Conservation (phyloP, 2,329 filamentous ascomycete species). For the Simplicillium sp. region DNA sequence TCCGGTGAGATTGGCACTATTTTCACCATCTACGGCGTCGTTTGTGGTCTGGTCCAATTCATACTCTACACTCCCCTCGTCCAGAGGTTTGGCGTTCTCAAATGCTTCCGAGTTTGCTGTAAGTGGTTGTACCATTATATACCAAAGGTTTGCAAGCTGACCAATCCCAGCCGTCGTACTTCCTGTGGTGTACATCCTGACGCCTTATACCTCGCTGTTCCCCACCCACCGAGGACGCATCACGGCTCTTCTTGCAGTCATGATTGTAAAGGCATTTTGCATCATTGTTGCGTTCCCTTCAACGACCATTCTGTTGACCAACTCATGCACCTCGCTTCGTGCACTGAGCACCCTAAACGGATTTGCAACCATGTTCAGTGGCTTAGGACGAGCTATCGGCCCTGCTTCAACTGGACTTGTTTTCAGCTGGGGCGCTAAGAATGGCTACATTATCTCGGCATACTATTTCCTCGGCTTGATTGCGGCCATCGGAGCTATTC, state of each 20-base stretch:
- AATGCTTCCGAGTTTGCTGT: conserved; percentile 59
- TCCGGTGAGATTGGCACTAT: conserved; percentile 73
- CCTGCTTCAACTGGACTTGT: conserved; percentile 63
- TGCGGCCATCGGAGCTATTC: conserved; percentile 55
- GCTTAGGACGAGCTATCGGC: conserved; percentile 69
- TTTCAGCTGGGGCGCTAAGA: conserved; percentile 68
- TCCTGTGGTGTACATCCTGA: conserved; percentile 69
- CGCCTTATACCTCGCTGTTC: conserved; percentile 68
- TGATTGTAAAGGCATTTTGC: conserved; percentile 65
- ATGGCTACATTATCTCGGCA: conserved; percentile 67
- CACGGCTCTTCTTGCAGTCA: conserved; percentile 52
- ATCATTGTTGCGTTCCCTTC: conserved; percentile 85
- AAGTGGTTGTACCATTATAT: conserved; percentile 12
- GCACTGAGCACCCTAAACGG: conserved; percentile 87
- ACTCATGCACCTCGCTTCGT: conserved; percentile 62
- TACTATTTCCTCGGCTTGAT: conserved; percentile 71
- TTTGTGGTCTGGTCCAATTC: conserved; percentile 78
- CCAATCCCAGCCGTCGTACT: conserved; percentile 44
- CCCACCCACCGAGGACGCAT: conserved; percentile 39
- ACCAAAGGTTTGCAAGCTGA: background rate
- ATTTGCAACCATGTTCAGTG: conserved; percentile 74
- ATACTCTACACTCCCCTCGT: conserved; percentile 73
- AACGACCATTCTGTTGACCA: conserved; percentile 82
- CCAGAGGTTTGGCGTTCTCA: conserved; percentile 61
- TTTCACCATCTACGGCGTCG: conserved; percentile 73